Conservation (phyloP, 768 basidiomycete genomes). For the Phylloporus sp. region DNA sequence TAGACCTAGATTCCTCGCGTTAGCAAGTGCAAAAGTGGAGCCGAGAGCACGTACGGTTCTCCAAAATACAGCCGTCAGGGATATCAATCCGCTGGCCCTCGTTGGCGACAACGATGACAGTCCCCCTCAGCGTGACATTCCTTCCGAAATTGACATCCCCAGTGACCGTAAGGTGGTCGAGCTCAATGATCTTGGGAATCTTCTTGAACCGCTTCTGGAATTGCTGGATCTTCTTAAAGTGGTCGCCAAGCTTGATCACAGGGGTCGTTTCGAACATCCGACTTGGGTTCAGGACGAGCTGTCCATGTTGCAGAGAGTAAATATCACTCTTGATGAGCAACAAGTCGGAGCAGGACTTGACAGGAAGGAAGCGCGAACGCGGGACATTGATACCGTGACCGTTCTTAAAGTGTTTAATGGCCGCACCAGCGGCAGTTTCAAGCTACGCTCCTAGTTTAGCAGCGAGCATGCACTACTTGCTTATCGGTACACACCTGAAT, state of each 20-base stretch:
- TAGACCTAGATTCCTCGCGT: conserved; percentile 38
- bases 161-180: conserved; percentile 70
- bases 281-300: conserved; percentile 54
- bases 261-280: conserved; percentile 60
- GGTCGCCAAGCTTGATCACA: conserved; percentile 72
- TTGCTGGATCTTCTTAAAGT: conserved; percentile 69
- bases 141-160: conserved; percentile 66
- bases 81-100: conserved; percentile 73
- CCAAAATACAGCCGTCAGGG: conserved; percentile 68
- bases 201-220: conserved; percentile 76
- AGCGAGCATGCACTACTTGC: background rate
- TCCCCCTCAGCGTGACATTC: conserved; percentile 59
- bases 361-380: conserved; percentile 65
- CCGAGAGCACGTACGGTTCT: conserved; percentile 46
- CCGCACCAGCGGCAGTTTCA: conserved; percentile 72
- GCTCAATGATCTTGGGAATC: conserved; percentile 67
- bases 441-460: conserved; percentile 35
- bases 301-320: conserved; percentile 66
- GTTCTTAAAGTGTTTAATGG: conserved; percentile 66
- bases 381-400: conserved; percentile 73
- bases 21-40: conserved; percentile 8
- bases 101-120: conserved; percentile 72
- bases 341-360: conserved; percentile 58
- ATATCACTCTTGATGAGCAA: conserved; percentile 65
- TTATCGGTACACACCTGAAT: conserved; percentile 44